Percentiles rank a stretch among this genome's conserved stretches.
phyloP scores from a whole-genome alignment of 371 early-diverging fungal species.

The Basidiobolus meristosporus region DNA sequence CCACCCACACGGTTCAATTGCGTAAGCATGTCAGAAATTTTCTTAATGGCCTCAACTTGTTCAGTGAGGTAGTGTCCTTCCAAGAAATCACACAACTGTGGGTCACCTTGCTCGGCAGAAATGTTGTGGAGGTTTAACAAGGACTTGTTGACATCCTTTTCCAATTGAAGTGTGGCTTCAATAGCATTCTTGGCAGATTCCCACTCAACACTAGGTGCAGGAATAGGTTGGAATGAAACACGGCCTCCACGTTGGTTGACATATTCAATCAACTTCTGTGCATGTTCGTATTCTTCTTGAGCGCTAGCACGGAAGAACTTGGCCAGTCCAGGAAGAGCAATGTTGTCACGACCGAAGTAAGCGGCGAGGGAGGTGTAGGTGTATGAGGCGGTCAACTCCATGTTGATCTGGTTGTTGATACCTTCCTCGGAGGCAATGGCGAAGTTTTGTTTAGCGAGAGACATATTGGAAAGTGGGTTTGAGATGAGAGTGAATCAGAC shows the following conservation, averaged over 20 bases:
- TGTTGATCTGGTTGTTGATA: conserved; percentile 39
- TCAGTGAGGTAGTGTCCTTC: conserved; percentile 36
- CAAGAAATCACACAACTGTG: conserved; percentile 28
- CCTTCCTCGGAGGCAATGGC: conserved; percentile 34
- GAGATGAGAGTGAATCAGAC: too few species aligned
- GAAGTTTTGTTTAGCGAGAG: conserved; percentile 46
- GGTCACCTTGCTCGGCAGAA: conserved; percentile 21
- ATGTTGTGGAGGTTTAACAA: conserved; percentile 27
- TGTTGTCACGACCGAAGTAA: conserved; percentile 24
- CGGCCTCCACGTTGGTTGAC: conserved; percentile 35
- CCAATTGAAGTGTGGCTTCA: conserved; percentile 41
- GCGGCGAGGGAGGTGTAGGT: conserved; percentile 33
- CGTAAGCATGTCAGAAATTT: conserved; percentile 36
- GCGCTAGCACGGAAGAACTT: conserved; percentile 32
- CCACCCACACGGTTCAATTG: conserved; percentile 38
- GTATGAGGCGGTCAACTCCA: conserved; percentile 33
- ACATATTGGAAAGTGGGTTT: too few species aligned
- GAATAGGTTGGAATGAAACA: conserved; percentile 15
- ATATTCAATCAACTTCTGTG: conserved; percentile 32
- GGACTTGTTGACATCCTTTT: conserved; percentile 42
- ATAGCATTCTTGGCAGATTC: conserved; percentile 39
- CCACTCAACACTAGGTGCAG: conserved; percentile 26
- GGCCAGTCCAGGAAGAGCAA: conserved; percentile 35
- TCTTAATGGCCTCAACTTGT: conserved; percentile 48
- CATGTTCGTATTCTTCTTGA: conserved; percentile 34